Base-by-base conservation (phyloP, 345 rosid genomes). In the Salix brachista region DNA sequence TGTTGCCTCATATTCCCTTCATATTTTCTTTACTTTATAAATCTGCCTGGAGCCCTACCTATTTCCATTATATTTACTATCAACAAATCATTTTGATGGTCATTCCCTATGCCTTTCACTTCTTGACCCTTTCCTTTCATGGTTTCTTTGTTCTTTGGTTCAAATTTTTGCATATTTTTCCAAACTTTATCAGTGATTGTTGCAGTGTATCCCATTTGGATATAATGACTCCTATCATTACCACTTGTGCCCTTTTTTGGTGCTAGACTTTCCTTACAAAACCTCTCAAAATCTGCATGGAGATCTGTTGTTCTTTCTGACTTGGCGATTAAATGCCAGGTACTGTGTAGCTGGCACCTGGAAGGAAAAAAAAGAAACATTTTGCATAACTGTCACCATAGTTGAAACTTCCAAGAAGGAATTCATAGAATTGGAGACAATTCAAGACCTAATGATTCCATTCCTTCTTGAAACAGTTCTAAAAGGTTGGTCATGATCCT, bases 401-500 rank as follows among this genome's bases (percentile, higher is more conserved):
- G 76, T 81, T 30, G 90, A 91, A 78, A 85, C 77, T 65, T 78
- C 85, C 32, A 86, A 71, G 76, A 74, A 71, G 30, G 80, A 82
- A 17, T 80, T 79, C 46, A 61, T 77, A 50, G 70, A 78, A 34
- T 77, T 90, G 78, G 87, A 81, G 39, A 73, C 77, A 37, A 81
- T 93, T 72, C 89, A 74, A 72, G 82, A 68, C 58, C 10, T 76
- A 10, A 72, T 90, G 75, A 87, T 93, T 70, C 98, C 97, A 4
- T 89, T 83, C 74, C 90, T 93, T 78, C 89, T 93, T 34, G 78
- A 80, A 65, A 78, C 89, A 76, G 86, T 89, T 58, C 71, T 93
- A 46, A 89, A 87, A 91, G 98, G 94, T 89, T 30, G 42, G 75
- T 36, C 10, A 30, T 69, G 46, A 62, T 8, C 32, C 11, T 81